These are phyloP conservation scores for Candida krabiensis DNA, from an alignment of 805 yeast genomes.

Conservation along the genomic window DNA sequence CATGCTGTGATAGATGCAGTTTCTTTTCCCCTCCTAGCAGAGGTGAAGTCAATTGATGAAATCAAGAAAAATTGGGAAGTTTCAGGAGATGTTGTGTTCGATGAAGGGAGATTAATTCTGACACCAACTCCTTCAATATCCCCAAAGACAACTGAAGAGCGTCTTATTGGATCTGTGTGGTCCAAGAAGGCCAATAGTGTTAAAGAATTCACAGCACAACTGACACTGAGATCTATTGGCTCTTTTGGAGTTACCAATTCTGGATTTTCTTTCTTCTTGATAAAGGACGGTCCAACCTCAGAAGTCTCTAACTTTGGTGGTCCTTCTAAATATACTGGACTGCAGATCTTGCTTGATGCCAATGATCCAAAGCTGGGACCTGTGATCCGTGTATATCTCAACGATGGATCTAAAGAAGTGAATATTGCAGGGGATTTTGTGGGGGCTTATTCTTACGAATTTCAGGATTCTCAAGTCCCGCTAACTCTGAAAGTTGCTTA, in stretches of 20 bases:
- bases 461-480: conserved; percentile 71
- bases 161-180: conserved; percentile 49
- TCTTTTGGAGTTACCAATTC: conserved; percentile 47
- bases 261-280: conserved; percentile 60
- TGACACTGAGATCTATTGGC: conserved; percentile 63
- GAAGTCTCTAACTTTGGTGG: conserved; percentile 50
- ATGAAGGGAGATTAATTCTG: conserved; percentile 54
- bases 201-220: conserved; percentile 48
- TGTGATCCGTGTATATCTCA: conserved; percentile 57
- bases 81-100: conserved; percentile 39
- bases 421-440: conserved; percentile 23
- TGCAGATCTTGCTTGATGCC: conserved; percentile 59
- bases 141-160: conserved; percentile 23
- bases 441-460: conserved; percentile 38
- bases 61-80: conserved; percentile 48
- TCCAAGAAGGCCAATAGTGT: conserved; percentile 27
- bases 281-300: conserved; percentile 31
- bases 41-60: conserved; percentile 21
- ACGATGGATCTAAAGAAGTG: conserved; percentile 52
- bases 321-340: conserved; percentile 59
- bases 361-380: conserved; percentile 44
- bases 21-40: conserved; percentile 28
- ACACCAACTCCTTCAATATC: conserved; percentile 41
- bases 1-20: conserved; percentile 7
- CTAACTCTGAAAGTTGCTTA: conserved; percentile 65